These are phyloP conservation scores for Calonectria hawksworthii DNA, from an alignment of 2,329 filamentous ascomycete species.

Conservation along the genomic window DNA sequence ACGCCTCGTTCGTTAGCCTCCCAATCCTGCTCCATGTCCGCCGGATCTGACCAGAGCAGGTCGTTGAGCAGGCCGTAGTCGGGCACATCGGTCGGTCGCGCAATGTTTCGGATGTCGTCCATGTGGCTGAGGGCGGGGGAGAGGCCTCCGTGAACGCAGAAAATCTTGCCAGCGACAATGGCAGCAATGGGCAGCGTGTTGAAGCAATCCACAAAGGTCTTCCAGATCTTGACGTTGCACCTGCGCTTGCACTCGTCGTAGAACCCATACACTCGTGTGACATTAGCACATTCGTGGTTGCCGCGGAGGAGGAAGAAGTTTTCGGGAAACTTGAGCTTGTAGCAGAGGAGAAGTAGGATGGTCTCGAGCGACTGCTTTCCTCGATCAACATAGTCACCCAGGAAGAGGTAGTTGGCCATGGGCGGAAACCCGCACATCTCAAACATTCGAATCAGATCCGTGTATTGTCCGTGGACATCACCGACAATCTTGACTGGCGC, in stretches of 20 bases:
- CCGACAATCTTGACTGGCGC: conserved; percentile 98
- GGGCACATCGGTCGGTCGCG: conserved; percentile 94
- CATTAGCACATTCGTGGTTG: conserved; percentile 98
- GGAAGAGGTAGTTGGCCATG: conserved; percentile 99
- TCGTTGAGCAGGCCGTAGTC: conserved; percentile 97
- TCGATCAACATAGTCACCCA: conserved; percentile 98
- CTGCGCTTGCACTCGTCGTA: conserved; percentile 99
- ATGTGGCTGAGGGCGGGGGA: conserved; percentile 95
- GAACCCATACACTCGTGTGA: conserved; percentile 99
- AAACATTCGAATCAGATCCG: conserved; percentile 95
- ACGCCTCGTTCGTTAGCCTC: conserved; percentile 97
- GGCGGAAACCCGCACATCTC: conserved; percentile 99
- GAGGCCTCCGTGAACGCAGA: conserved; percentile 95
- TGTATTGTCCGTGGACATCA: conserved; percentile 99
- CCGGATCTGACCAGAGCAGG: conserved; percentile 95
- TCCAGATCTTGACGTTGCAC: conserved; percentile 99
- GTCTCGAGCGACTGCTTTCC: conserved; percentile 99
- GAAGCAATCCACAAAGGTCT: conserved; percentile 99
- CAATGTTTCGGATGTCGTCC: conserved; percentile 98
- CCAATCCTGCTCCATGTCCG: conserved; percentile 98
- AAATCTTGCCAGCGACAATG: conserved; percentile 97
- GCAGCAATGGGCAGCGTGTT: conserved; percentile 98
- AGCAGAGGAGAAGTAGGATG: conserved; percentile 94
- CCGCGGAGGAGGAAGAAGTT: conserved; percentile 99
- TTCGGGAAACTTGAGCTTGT: conserved; percentile 99